A percentile compares a stretch with the other conserved stretches of the same genome.
phyloP scores from a whole-genome alignment of 1,284 basidiomycete genomes.

The Ustilago shanxiensis region DNA sequence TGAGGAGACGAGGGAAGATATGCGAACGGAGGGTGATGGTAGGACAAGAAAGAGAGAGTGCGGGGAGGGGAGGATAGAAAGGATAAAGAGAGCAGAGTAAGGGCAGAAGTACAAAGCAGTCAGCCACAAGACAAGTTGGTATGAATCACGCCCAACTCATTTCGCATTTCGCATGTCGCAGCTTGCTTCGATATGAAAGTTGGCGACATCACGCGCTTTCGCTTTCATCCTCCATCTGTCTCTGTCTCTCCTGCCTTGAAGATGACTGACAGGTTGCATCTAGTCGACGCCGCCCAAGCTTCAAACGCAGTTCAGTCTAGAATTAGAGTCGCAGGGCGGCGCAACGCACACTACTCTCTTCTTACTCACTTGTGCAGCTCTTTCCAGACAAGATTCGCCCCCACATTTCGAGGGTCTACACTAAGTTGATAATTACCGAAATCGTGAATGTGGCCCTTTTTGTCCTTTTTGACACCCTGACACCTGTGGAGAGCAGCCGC shows the following conservation, averaged over 20 bases:
- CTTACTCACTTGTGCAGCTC: too few species aligned
- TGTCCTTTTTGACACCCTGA: not conserved
- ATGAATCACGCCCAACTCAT: not conserved
- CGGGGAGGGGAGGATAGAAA: not conserved
- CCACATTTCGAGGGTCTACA: slow-evolving; percentile 4
- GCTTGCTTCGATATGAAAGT: slow-evolving; percentile 1
- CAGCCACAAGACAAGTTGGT: not conserved
- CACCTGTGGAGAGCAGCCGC: not conserved
- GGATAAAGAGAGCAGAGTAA: too few species aligned
- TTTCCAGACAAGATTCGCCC: not conserved
- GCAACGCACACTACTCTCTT: not conserved
- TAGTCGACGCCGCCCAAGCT: not conserved
- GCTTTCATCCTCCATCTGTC: not conserved
- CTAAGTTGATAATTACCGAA: too few species aligned
- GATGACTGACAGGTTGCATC: not conserved
- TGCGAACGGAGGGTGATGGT: not conserved
- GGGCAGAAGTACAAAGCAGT: not conserved
- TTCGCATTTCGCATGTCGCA: not conserved
- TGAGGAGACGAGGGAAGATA: not conserved
- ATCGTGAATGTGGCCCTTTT: not conserved
- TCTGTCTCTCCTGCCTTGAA: not conserved
- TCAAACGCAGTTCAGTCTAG: not conserved
- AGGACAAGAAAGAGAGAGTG: not conserved
- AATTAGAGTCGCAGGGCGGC: too few species aligned
- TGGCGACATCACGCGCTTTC: not conserved